Evolutionary conservation across 2,329 filamentous ascomycete genomes (phyloP), one percentile per base, ranked within the genome.

Genomic region (Ophiocordyceps robertsii): DNA sequence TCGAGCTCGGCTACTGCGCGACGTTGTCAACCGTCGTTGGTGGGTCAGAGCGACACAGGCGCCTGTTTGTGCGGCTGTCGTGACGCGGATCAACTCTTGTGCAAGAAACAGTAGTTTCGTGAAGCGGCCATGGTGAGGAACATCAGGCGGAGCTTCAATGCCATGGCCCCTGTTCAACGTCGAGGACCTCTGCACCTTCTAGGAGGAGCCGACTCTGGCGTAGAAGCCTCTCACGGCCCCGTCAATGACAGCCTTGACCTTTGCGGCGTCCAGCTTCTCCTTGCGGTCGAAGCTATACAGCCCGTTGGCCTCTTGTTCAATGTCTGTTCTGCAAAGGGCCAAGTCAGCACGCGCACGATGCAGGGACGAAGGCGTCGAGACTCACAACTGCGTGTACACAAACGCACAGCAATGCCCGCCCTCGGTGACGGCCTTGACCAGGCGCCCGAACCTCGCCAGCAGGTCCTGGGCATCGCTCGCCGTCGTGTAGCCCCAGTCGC

Each of bases 241-340:
- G 41, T 77, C 68, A 43, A 82, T 70, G 13, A 82, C 67, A 33
- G 59, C 67, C 60, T 69, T 79, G 24, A 82, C 70, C 47, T 69
- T 69, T 1, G 53, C 56, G 0, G 72, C 63, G n/a, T 75, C 69
- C 36, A 83, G 61, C 60, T 83, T 83, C 46, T 71, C 70, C 49
- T 67, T 64, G 1, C 80, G 67, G 46, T 81, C 71, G 47, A 72
- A 80, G 0, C 76, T 72, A 49, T 81, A 82, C 21, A 83, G 52
- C 0, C 79, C 80, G 49, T 84, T 83, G 31, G 76, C 74, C 52
- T 83, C 80, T 51, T 83, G 78, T 57, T 83, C 78, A 41, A 83
- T 77, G 52, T 77, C 72, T 44, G 66, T 66, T 32, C 67, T 70
- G 36, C 12, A 16, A 16, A 0, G n/a, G n/a, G 13, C 10, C 2